Percentiles rank a stretch among this genome's conserved stretches.
These are phyloP conservation scores for Lasiosphaeria ovina DNA, from an alignment of 495 filamentous ascomycete genomes.

Conservation along the genomic window DNA sequence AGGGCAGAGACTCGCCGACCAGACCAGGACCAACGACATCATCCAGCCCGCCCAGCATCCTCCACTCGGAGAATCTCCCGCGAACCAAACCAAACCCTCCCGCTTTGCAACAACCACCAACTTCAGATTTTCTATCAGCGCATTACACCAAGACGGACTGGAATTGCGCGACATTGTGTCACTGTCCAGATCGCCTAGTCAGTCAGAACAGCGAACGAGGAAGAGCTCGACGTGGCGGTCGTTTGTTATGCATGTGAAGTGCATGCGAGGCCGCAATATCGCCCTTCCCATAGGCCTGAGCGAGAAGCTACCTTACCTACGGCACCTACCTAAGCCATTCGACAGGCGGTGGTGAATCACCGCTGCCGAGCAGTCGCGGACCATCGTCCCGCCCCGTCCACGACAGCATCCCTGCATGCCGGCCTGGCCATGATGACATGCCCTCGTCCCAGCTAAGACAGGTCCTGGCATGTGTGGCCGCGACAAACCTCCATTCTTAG, in stretches of 20 bases:
- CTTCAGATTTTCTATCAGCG: not conserved
- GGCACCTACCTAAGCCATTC: not conserved
- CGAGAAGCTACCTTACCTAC: not conserved
- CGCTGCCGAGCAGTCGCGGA: not conserved
- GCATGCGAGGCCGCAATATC: not conserved
- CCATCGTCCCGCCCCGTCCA: not conserved
- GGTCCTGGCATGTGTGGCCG: conserved; percentile 32
- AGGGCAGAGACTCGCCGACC: not conserved
- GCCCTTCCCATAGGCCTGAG: not conserved
- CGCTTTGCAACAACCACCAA: conserved; percentile 10
- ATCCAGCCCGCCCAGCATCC: conserved; percentile 19
- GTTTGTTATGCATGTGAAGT: not conserved
- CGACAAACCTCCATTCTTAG: conserved; percentile 21
- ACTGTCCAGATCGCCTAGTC: not conserved
- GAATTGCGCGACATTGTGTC: conserved; percentile 3
- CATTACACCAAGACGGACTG: not conserved
- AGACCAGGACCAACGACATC: conserved; percentile 26
- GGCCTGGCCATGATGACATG: conserved; percentile 26
- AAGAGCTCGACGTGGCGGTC: not conserved
- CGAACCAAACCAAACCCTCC: conserved; percentile 4
- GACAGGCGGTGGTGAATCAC: not conserved
- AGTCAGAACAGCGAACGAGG: not conserved
- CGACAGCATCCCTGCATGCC: conserved; percentile 15
- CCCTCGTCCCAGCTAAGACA: conserved; percentile 25
- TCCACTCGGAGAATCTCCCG: conserved; percentile 11